Conservation (phyloP, 139 green algal genomes). For the Picochlorum sp. region DNA sequence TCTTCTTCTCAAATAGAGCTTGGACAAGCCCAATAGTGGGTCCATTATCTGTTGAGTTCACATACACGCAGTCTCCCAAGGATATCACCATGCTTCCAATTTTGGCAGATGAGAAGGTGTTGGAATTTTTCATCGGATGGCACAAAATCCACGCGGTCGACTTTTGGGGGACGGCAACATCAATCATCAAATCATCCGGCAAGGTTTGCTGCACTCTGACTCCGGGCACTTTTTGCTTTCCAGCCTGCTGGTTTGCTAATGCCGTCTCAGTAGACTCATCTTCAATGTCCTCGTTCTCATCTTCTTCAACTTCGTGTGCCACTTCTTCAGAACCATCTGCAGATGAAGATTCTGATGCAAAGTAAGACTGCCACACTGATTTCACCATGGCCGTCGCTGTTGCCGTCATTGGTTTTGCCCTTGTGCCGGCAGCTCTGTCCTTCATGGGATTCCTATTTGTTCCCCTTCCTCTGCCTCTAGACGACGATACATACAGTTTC, state of each 20-base stretch:
- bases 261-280: constrained; percentile 42
- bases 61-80: too few species aligned
- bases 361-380: constrained; percentile 73
- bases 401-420: constrained; percentile 79
- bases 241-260: constrained; percentile 21
- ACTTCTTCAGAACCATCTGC: constrained; percentile 9
- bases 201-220: constrained; percentile 12
- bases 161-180: too few species aligned
- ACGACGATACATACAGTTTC: constrained; percentile 69
- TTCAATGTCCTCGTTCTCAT: constrained; percentile 58
- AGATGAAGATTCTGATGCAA: constrained; percentile 21
- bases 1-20: constrained; percentile 50
- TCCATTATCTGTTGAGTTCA: too few species aligned
- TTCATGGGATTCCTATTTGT: constrained; percentile 70
- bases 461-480: constrained; percentile 7
- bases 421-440: constrained; percentile 35
- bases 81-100: too few species aligned
- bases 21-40: constrained; percentile 52
- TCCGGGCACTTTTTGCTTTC: constrained; percentile 11
- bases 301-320: constrained; percentile 54
- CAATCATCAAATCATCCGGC: neutral
- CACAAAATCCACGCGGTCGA: too few species aligned
- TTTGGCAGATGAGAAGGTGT: neutral
- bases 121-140: too few species aligned
- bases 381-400: constrained; percentile 89